Base-by-base conservation (phyloP, 208 protist genomes). In the Leishmania lainsoni region DNA sequence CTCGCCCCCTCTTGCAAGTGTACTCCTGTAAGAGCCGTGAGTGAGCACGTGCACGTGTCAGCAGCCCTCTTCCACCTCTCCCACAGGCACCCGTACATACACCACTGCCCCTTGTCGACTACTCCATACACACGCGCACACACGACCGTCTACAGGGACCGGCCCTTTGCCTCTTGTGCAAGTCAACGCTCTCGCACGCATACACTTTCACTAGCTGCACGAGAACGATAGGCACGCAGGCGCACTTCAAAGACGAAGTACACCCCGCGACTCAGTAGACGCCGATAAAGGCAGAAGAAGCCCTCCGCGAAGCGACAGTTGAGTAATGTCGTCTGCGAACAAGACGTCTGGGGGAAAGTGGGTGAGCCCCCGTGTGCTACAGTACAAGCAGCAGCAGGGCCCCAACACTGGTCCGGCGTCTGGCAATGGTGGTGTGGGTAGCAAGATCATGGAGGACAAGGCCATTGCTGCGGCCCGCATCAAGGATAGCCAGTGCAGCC, bases 381-480 rank as follows among this genome's bases (percentile, higher is more conserved):
- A 88, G 72, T 69, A 89, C 35, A 84, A 89, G 82, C 76, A 88
- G 73, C 79, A 89, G 72, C 86, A 89, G 73, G 76, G 73, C 1
- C 85, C 80, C 3, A 65, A 74, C 17, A 75, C 81, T 14, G 74
- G 81, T 2, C 81, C 81, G 14, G 20, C 85, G 26, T 49, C 73
- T 2, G 81, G 81, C 35, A 83, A 80, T 48, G 75, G 56, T 26
- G 49, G 68, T 26, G 77, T 80, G 5, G 83, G 84, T 51, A 83
- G 79, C 68, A 90, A 90, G 83, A 87, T 91, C 63, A 85, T 89
- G 74, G 87, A 92, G 59, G 89, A 94, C 76, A 87, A 82, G 75
- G 87, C 83, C n/a, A 89, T 90, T 49, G 80, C 87, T 29, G 88
- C 89, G 14, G 79, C 81, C 1, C 85, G 84, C 56, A 87, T 89